Base-by-base conservation (phyloP, 2,329 filamentous ascomycete species). In the Aspergillus sclerotialis region DNA sequence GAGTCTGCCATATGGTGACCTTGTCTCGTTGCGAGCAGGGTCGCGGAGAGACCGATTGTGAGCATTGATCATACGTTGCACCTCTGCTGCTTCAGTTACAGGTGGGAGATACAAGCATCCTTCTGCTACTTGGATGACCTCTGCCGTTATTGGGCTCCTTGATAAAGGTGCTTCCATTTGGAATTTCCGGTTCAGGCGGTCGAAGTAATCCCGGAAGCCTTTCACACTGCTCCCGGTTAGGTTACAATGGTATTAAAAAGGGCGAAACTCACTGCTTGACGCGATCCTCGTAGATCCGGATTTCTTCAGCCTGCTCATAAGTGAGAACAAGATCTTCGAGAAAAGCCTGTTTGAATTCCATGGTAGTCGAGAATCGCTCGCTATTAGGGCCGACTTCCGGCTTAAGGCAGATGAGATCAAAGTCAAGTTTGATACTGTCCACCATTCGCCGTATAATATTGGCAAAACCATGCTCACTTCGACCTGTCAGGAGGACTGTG, bases 341-440 rank as follows among this genome's bases (percentile, higher is more conserved):
- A 50, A 95, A 86, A 25, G 78, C 70, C 56, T 94, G 84, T 67
- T 98, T 98, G 72, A 94, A 98, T 16, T 77, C 67, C 80, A 95
- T 92, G 3, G 92, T 98, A 52, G 72, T 86, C 33, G 67, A 59
- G 56, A 96, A 93, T 13, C 72, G 75, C 61, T 94, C 80, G 46
- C 82, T 84, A 38, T 77, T 78, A 2, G 90, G 92, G 5, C 87
- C 84, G 40, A 83, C 81, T 38, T 78, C 74, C 2, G 92, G 92
- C 64, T 96, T 96, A 39, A 98, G 70, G 32, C 82, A 82, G 31
- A 94, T 69, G 67, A 96, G 78, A 60, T 96, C 86, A 55, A 96
- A 95, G 2, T 87, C 75, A 12, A 98, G 74, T 3, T 77, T 76
- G 58, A 82, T 90, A 61, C 83, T 84, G 13, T 69, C 69, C 13